These are phyloP conservation scores for Exophiala sp. DNA, from an alignment of 2,329 filamentous ascomycete genomes.

Conservation along the genomic window DNA sequence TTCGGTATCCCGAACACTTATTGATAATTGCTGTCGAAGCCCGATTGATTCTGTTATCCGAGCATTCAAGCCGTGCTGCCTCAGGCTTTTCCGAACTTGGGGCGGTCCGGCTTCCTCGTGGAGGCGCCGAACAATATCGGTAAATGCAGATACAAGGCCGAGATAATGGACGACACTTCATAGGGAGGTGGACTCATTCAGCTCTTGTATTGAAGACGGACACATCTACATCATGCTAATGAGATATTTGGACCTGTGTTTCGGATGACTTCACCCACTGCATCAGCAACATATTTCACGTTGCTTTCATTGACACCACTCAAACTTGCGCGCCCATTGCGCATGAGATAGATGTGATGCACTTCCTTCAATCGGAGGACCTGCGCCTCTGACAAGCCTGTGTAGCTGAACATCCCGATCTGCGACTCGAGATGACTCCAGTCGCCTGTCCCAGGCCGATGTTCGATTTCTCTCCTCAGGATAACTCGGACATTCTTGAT, in stretches of 20 bases:
- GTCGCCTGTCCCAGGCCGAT: conserved; percentile 27
- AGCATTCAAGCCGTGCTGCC: too few relatives aligned
- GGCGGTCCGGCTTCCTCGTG: too few relatives aligned
- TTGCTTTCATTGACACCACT: conserved; percentile 38
- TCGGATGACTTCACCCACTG: conserved; percentile 18
- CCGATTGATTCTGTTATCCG: too few relatives aligned
- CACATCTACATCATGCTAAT: not conserved
- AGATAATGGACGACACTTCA: too few relatives aligned
- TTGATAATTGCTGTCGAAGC: too few relatives aligned
- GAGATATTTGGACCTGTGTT: not conserved
- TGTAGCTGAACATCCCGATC: conserved; percentile 38
- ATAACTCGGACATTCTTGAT: conserved; percentile 31
- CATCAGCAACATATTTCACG: conserved; percentile 36
- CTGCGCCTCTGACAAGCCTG: conserved; percentile 33
- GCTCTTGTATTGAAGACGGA: not conserved
- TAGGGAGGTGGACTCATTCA: too few relatives aligned
- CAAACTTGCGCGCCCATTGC: conserved; percentile 33
- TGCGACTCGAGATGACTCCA: conserved; percentile 34
- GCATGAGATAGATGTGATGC: conserved; percentile 36
- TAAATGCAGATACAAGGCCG: too few relatives aligned
- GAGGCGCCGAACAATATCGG: too few relatives aligned
- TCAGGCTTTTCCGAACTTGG: too few relatives aligned
- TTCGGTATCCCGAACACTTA: too few relatives aligned
- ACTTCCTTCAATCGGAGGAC: conserved; percentile 32
- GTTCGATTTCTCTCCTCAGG: conserved; percentile 28